A percentile compares a stretch with the other conserved stretches of the same genome.
Conservation (phyloP, 176 grass and related monocot genomes). For the Thinopyrum elongatum region DNA sequence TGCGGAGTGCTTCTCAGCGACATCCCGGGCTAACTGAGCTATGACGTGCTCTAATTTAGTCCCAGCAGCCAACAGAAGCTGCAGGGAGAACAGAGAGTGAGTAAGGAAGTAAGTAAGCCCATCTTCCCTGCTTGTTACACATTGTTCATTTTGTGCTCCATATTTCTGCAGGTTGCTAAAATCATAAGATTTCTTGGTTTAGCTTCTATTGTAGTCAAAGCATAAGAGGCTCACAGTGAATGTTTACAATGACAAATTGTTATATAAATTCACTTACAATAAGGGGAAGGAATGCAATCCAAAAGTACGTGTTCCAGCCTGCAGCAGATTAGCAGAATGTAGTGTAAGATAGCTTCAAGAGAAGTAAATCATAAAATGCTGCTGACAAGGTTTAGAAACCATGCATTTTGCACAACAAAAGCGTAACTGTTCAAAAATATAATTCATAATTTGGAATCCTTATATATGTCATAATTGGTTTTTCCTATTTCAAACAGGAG, state of each 20-base stretch:
- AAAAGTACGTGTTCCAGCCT: slow-evolving; percentile 97
- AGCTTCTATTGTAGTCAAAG: not conserved
- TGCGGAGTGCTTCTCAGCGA: slow-evolving; percentile 60
- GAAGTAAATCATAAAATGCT: not conserved
- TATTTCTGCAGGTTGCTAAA: not conserved
- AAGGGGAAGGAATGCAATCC: slow-evolving; percentile 84
- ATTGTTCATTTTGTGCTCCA: not conserved
- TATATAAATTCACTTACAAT: slow-evolving; percentile 54
- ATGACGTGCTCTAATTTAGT: slow-evolving; percentile 87
- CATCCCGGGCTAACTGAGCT: slow-evolving; percentile 67
- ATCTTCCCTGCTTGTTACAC: not conserved
- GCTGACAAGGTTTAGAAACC: not conserved
- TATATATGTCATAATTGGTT: not conserved
- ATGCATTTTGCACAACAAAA: not conserved
- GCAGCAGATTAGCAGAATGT: slow-evolving; percentile 37
- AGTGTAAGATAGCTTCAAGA: not conserved
- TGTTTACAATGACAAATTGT: not conserved
- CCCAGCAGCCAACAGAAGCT: slow-evolving; percentile 81
- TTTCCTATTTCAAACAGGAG: not conserved
- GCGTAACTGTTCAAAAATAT: too few species aligned
- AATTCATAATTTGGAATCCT: too few species aligned
- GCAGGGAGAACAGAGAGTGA: slow-evolving; percentile 4
- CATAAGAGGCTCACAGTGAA: slow-evolving; percentile 2
- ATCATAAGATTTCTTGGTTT: not conserved
- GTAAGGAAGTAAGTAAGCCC: not conserved